These are phyloP conservation scores for Zoysia japonica DNA, from an alignment of 176 grass and related monocot genomes.

Conservation along the genomic window DNA sequence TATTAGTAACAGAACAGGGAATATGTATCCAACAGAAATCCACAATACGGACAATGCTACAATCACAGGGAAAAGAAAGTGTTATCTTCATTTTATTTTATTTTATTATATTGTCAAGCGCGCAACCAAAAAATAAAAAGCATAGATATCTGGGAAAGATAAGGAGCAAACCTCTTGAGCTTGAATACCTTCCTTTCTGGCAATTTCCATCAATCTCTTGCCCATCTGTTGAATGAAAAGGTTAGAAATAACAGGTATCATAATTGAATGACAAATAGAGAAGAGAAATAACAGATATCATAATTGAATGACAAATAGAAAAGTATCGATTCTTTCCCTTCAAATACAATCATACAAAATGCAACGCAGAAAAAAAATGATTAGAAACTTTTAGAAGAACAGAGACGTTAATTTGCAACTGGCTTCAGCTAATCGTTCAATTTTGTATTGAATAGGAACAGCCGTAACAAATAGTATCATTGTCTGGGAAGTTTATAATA, in stretches of 20 bases:
- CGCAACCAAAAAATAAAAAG: slow-evolving; percentile 16
- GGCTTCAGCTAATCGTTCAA: background rate
- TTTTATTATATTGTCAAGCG: background rate
- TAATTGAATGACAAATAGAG: too few relatives aligned
- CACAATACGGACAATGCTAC: background rate
- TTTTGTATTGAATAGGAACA: slow-evolving; percentile 5
- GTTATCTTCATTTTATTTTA: background rate
- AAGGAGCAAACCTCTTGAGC: slow-evolving; percentile 77
- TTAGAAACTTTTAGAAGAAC: background rate
- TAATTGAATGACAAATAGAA: background rate
- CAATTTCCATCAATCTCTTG: slow-evolving; percentile 98
- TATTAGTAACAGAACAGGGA: slow-evolving; percentile 36
- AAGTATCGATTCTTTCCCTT: background rate
- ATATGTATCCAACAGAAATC: background rate
- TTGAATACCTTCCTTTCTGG: slow-evolving; percentile 85
- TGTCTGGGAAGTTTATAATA: background rate
- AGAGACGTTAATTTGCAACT: background rate
- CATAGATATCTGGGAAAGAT: slow-evolving; percentile 23
- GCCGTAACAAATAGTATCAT: background rate
- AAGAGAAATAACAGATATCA: slow-evolving; percentile 29
- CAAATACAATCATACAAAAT: background rate
- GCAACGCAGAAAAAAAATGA: slow-evolving; percentile 5
- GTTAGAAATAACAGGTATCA: slow-evolving; percentile 39
- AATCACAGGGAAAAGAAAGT: background rate
- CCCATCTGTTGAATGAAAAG: slow-evolving; percentile 77